Evolutionary conservation across 2,329 filamentous ascomycete genomes (phyloP), one percentile per base, ranked within the genome.

Genomic region (Xenosphaeropsis pyriputrescens): DNA sequence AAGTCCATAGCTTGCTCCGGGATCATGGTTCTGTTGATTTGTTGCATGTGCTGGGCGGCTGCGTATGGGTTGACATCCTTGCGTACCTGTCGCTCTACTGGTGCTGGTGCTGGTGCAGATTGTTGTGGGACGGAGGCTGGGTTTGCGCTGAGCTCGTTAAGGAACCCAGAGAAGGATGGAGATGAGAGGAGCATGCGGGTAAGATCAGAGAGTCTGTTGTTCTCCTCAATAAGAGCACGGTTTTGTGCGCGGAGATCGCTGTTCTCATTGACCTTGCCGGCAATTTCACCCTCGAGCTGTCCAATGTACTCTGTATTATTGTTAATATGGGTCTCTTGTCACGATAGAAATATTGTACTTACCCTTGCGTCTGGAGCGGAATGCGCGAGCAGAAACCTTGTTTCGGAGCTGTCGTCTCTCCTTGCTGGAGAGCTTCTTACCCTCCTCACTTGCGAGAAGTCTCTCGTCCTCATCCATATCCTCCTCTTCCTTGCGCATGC

Each of bases 401-500:
- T 98, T 98, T 46, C 91, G 77, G n/a, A 98, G 72, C 61, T 96
- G 91, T 48, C 91, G 79, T 43, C 91, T 79, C 62, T 96, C 88
- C 65, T 96, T 96, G 68, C 85, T 93, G 61, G 79, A 91, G n/a
- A 98, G 72, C 67, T 95, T 95, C 78, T 98, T 98, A 52, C 89
- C 91, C 62, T 95, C 89, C 53, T 98, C 91, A 43, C 86, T 95
- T n/a, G 85, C 85, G 35, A 95, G 68, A 8, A 95, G 68, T 47
- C 85, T 74, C 68, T 96, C 91, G 51, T 96, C 91, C 58, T 95
- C 89, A 50, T 98, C 91, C 89, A 98, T 96, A 38, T 96, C 89
- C 44, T 95, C 88, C 52, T 96, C 88, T 33, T 95, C 86, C 69
- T 96, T 96, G 70, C 79, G 88, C 45, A 73, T 62, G 45, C 79